Evolutionary conservation across 208 protist species (phyloP).

Genomic region (Acanthamoeba royreba): DNA sequence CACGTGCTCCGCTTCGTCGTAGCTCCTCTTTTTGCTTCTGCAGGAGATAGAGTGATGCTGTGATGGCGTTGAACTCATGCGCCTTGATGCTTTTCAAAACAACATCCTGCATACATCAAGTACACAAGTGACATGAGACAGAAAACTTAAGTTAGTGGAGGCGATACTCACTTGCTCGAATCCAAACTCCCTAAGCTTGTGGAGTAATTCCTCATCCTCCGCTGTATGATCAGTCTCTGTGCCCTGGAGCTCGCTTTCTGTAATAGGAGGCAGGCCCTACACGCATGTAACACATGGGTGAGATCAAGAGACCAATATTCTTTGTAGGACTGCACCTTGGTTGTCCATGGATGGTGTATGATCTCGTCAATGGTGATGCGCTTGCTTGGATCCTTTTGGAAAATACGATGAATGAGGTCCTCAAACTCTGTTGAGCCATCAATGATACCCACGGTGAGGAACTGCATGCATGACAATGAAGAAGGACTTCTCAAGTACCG

Average conservation of each 20-base stretch:
- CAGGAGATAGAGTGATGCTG: not conserved
- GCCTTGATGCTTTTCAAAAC: slow-evolving; percentile 13
- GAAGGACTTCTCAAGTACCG: not conserved
- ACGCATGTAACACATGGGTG: too few species aligned
- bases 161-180: not conserved
- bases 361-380: slow-evolving; percentile 15
- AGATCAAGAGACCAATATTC: not conserved
- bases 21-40: not conserved
- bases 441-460: not conserved
- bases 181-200: not conserved
- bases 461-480: not conserved
- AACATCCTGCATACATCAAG: not conserved
- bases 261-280: not conserved
- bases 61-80: slow-evolving; percentile 22
- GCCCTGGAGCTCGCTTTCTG: not conserved
- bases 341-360: slow-evolving; percentile 23
- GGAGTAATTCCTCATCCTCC: not conserved
- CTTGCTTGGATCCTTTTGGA: slow-evolving; percentile 17
- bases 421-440: not conserved
- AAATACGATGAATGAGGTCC: not conserved
- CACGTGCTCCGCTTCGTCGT: not conserved
- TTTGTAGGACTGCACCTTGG: not conserved
- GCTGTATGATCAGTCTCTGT: not conserved
- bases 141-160: not conserved
- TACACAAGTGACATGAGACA: not conserved